Evolutionary conservation across 2,329 filamentous ascomycete genomes (phyloP).

Genomic region (Parascedosporium putredinis): DNA sequence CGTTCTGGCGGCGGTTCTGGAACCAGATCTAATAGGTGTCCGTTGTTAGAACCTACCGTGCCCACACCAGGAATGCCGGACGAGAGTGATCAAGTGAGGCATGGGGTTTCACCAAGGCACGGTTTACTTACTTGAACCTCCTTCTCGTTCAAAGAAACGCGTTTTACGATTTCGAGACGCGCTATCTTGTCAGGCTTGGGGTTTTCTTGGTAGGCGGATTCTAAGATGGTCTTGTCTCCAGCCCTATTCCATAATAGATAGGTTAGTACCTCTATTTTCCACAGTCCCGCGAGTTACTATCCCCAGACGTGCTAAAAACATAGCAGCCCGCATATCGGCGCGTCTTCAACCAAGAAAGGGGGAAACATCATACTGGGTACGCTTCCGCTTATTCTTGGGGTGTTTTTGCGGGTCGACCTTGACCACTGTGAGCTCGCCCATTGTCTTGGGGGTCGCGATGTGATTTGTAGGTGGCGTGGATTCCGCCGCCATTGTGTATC

Average conservation of each 20-base stretch:
- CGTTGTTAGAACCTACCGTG: no score
- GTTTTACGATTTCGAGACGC: slow-evolving; percentile 72
- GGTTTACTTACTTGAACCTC: slow-evolving; percentile 75
- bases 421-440: slow-evolving; percentile 12
- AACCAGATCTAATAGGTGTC: slow-evolving; percentile 99
- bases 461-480: neutral
- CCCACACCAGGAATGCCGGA: no score
- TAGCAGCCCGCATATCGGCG: neutral
- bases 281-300: neutral
- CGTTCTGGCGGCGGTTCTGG: slow-evolving; percentile 88
- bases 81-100: no score
- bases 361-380: slow-evolving; percentile 11
- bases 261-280: neutral
- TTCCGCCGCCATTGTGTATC: neutral
- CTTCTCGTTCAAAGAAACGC: slow-evolving; percentile 84
- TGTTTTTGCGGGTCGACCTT: slow-evolving; percentile 13
- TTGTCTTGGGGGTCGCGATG: neutral
- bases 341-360: neutral
- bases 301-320: no score
- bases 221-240: slow-evolving; percentile 80
- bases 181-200: slow-evolving; percentile 86
- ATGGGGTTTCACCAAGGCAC: no score
- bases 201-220: slow-evolving; percentile 74
- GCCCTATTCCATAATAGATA: slow-evolving; percentile 40
- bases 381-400: slow-evolving; percentile 12